Evolutionary conservation across 805 yeast species (phyloP).

Genomic region (Kuraishia cidri): DNA sequence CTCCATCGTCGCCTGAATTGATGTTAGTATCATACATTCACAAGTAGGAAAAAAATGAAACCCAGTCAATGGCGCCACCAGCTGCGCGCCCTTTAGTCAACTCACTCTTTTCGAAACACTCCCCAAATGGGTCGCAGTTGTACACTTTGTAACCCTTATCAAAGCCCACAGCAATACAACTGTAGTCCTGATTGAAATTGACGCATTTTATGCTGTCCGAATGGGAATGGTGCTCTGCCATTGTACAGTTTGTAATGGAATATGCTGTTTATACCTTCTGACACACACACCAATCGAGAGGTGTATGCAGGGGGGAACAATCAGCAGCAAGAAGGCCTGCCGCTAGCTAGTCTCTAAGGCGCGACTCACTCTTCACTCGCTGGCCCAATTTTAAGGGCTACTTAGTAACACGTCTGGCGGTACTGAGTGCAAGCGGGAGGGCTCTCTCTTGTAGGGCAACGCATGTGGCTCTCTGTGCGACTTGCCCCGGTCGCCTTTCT

Average conservation of each 20-base stretch:
- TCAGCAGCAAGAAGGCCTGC: too few species aligned
- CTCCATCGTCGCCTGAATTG: constrained; percentile 27
- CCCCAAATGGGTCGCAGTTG: constrained; percentile 84
- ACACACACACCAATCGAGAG: background rate
- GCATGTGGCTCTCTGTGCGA: too few species aligned
- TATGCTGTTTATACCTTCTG: background rate
- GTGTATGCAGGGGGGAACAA: too few species aligned
- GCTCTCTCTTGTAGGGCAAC: too few species aligned
- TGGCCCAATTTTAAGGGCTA: too few species aligned
- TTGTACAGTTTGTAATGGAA: background rate
- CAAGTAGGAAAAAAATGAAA: too few species aligned
- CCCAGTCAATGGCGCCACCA: background rate
- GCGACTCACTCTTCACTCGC: too few species aligned
- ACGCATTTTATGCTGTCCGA: constrained; percentile 26
- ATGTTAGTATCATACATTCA: background rate
- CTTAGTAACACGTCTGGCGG: too few species aligned
- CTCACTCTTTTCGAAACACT: constrained; percentile 38
- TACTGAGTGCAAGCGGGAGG: too few species aligned
- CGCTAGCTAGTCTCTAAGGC: too few species aligned
- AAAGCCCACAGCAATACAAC: constrained; percentile 71
- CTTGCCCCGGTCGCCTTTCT: too few species aligned
- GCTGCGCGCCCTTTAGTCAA: background rate
- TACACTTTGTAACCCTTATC: constrained; percentile 60
- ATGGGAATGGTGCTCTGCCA: background rate
- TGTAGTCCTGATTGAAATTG: constrained; percentile 84